Evolutionary conservation across 345 rosid species (phyloP).

Genomic region (Lepidium aucheri): DNA sequence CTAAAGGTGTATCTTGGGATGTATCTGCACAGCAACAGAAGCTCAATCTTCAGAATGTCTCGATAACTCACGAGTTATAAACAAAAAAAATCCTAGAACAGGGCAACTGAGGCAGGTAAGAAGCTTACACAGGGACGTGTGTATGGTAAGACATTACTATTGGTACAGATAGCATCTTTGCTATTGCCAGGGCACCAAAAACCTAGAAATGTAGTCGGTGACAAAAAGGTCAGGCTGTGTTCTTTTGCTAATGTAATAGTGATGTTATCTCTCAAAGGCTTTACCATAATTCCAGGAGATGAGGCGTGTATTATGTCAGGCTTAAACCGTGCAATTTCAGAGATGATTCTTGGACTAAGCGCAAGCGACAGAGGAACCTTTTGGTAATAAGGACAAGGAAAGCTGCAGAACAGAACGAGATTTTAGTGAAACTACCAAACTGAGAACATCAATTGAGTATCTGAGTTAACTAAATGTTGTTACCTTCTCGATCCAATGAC

Average conservation of each 20-base stretch:
- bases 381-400: slow-evolving; percentile 91
- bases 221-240: not conserved
- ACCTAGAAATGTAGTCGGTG: slow-evolving; percentile 38
- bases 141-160: slow-evolving; percentile 99
- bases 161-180: slow-evolving; percentile 84
- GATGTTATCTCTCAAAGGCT: not conserved
- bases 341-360: slow-evolving; percentile 94
- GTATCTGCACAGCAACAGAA: slow-evolving; percentile 48
- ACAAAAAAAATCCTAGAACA: not conserved
- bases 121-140: slow-evolving; percentile 96
- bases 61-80: not conserved
- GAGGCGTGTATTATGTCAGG: slow-evolving; percentile 99
- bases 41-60: slow-evolving; percentile 3
- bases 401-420: slow-evolving; percentile 38
- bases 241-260: not conserved
- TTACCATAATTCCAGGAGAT: slow-evolving; percentile 96
- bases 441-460: not conserved
- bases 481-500: slow-evolving; percentile 92
- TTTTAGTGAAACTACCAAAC: not conserved
- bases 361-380: slow-evolving; percentile 96
- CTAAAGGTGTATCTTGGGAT: slow-evolving; percentile 96
- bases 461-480: not conserved
- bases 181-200: slow-evolving; percentile 85
- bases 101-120: not conserved
- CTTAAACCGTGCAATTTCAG: slow-evolving; percentile 89